Conservation (phyloP, 2,329 filamentous ascomycete genomes). For the Seiridium unicorne region DNA sequence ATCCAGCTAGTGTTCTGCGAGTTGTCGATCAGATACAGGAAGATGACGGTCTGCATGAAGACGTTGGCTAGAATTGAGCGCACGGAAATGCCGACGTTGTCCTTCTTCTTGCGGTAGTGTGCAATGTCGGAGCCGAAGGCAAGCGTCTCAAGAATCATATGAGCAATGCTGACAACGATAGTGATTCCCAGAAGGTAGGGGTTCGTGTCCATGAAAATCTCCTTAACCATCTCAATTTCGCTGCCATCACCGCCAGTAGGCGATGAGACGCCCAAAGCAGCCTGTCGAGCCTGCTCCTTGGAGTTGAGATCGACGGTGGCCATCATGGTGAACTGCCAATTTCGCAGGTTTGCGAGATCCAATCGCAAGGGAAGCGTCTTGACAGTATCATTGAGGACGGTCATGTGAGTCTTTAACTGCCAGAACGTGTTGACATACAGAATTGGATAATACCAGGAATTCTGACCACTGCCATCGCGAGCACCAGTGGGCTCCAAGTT, state of each 20-base stretch:
- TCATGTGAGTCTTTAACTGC: conserved; percentile 93
- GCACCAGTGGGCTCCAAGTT: conserved; percentile 77
- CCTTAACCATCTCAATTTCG: conserved; percentile 97
- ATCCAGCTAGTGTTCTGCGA: conserved; percentile 98
- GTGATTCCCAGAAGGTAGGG: conserved; percentile 86
- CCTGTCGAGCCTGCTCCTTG: conserved; percentile 77
- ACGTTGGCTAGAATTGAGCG: conserved; percentile 96
- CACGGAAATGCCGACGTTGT: conserved; percentile 94
- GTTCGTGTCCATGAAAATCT: conserved; percentile 91
- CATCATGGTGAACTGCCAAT: conserved; percentile 89
- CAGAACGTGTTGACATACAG: conserved; percentile 96
- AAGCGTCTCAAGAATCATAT: conserved; percentile 93
- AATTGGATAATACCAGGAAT: conserved; percentile 91
- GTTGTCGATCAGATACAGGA: conserved; percentile 96
- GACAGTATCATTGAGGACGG: conserved; percentile 84
- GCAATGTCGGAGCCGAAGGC: conserved; percentile 97
- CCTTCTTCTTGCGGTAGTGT: conserved; percentile 99
- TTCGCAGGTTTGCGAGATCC: conserved; percentile 74
- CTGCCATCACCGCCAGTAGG: conserved; percentile 83
- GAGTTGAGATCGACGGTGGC: conserved; percentile 83
- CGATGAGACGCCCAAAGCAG: conserved; percentile 68
- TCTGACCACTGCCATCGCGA: conserved; percentile 78
- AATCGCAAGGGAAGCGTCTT: conserved; percentile 79
- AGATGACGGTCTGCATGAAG: conserved; percentile 95
- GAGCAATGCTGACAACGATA: conserved; percentile 77